Base-by-base conservation (phyloP, 371 early-diverging fungal species). In the Mycotypha africana region DNA sequence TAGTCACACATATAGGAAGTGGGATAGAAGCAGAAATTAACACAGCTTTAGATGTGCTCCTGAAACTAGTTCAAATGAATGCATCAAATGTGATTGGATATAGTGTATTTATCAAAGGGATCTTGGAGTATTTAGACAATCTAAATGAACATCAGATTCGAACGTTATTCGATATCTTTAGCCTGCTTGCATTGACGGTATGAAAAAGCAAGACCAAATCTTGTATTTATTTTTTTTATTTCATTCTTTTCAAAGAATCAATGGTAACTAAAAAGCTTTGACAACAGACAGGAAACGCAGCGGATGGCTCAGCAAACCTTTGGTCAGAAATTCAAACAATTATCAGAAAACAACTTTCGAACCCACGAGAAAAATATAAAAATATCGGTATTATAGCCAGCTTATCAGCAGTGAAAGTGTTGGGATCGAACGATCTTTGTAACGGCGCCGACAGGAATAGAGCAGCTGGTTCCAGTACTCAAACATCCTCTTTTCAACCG, bases 1-100 rank as follows among this genome's bases (percentile, higher is more conserved):
- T 91, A 23, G 85, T 89, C 0, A 85, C 85, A n/a, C 89, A 91
- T 49, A 81, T 91, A 37, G 91, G 90, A 26, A 88, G 88, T 47
- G 89, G 89, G 7, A 71, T 77, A n/a, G 47, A 57, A 4, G 60
- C 63, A 41, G 88, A 89, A 49, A 77, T 86, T 36, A 81, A 87
- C 43, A 72, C 81, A 0, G 81, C 89, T 0, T 42, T 89, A 15
- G 65, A 73, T 23, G 76, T 81, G 2, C 56, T 82, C n/a, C 57
- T 78, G 30, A 49, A 69, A 8, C 72, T 91, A 15, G 79, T 76
- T 1, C 53, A 73, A 19, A 47, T 45, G 2, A 62, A 81, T 25
- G 68, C 83, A 2, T 38, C 58, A 2, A 66, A 63, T 16, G 59
- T 87, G 38, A 66, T 70, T 10, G 74, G 66, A 19, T 89, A 84